These are phyloP conservation scores for Apophysomyces ossiformis DNA, from an alignment of 371 early-diverging fungal species.

Conservation along the genomic window DNA sequence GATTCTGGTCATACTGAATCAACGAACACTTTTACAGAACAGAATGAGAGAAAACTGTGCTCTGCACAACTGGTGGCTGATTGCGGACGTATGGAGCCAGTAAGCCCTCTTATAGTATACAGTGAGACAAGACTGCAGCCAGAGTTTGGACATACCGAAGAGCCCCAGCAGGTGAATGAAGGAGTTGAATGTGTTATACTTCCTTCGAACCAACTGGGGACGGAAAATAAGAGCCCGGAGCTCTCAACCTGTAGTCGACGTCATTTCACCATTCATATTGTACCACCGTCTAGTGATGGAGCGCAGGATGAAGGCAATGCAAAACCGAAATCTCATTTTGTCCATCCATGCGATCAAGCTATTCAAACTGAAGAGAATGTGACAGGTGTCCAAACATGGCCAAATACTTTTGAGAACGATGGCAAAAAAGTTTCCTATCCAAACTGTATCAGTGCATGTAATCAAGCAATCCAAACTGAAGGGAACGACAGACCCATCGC, in stretches of 20 bases:
- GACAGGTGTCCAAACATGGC: constrained; percentile 15
- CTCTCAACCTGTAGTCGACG: too few relatives aligned
- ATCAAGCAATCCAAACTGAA: too few relatives aligned
- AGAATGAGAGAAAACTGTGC: too few relatives aligned
- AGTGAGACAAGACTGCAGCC: neutral
- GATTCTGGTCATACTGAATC: too few relatives aligned
- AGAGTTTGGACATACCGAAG: neutral
- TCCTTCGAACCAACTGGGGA: neutral
- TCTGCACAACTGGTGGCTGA: too few relatives aligned
- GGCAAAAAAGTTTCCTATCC: constrained; percentile 1
- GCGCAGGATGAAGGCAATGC: neutral
- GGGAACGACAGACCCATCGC: too few relatives aligned
- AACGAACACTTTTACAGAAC: too few relatives aligned
- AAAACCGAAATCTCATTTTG: neutral
- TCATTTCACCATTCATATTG: neutral
- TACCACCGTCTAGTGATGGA: neutral
- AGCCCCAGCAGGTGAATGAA: neutral
- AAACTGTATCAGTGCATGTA: too few relatives aligned
- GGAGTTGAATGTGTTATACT: neutral
- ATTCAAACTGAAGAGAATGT: neutral
- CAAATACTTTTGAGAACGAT: constrained; percentile 18
- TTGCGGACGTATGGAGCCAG: too few relatives aligned
- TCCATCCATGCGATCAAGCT: neutral
- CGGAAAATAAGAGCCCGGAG: too few relatives aligned
- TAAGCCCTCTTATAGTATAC: neutral